Base-by-base conservation (phyloP, 805 yeast genomes). In the Candida adriatica region DNA sequence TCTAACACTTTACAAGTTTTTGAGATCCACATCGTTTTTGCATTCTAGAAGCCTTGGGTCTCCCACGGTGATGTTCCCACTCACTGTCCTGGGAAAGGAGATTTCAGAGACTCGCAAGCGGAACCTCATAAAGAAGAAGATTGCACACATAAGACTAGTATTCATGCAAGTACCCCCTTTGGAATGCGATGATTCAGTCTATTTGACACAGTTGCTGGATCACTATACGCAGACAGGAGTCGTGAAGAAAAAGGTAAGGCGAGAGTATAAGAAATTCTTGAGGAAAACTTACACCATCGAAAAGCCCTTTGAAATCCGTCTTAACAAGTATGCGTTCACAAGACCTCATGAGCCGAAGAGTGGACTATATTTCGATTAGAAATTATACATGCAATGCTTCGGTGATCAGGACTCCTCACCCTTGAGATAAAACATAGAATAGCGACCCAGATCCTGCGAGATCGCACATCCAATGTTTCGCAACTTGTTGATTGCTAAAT, bases 381-480 rank as follows among this genome's bases (percentile, higher is more conserved):
- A 8, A 8, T 8, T 8, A 23, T 9, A 23, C 8, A 15, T 11
- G 11, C 10, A 7, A 23, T 23, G 13, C 10, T 9, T 13, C 8
- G 14, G 13, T 11, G 8, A 9, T 23, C 7, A 21, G 16, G 13
- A 6, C 13, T 14, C 19, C 14, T 31, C 39, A 21, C 33, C 37
- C 21, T 24, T 25, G 6, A 37, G 23, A 16, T 23, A 37, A 28
- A 39, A 39, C 6, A 38, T 28, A 2, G 18, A 16, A 27, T 36
- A 45, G 13, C 24, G 55, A 31, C 53, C 54, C 27, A 52, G 53
- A 29, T 63, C 57, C 6, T 46, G 35, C 20, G 64, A 65, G n/a
- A 66, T 40, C 8, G 66, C 41, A 37, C 64, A 61, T 5, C 64
- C 67, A 28, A 54, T 45, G 1, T 48, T 37, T 26, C 53, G 44